Percentiles rank a stretch among this genome's conserved stretches.
These are phyloP conservation scores for Limonium bicolor DNA, from an alignment of 148 eudicot species.

Conservation along the genomic window DNA sequence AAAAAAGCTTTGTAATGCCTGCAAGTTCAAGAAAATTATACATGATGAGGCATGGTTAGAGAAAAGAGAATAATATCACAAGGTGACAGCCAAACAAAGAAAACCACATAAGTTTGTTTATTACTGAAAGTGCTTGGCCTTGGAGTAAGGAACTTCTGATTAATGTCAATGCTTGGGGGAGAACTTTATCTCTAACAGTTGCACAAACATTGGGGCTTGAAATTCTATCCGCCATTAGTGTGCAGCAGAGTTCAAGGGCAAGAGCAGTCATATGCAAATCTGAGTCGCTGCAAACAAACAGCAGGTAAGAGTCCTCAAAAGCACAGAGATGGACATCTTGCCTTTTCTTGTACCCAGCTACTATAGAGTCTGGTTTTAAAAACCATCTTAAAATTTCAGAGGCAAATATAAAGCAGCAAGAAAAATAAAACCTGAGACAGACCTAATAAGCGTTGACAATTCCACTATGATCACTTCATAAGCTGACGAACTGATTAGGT, in stretches of 20 bases:
- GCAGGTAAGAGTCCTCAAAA: no score
- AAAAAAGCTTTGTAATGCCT: conserved; percentile 87
- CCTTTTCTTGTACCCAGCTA: no score
- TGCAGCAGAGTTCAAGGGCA: conserved; percentile 88
- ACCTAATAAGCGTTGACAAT: conserved; percentile 92
- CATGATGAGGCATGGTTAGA: conserved; percentile 7
- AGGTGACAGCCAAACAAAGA: conserved; percentile 2
- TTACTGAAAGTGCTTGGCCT: conserved; percentile 95
- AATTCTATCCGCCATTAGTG: conserved; percentile 80
- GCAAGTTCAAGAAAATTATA: no score
- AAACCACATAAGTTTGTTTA: not conserved
- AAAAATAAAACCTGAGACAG: conserved; percentile 2
- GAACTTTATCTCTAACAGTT: conserved; percentile 85
- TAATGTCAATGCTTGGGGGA: conserved; percentile 87
- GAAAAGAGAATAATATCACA: not conserved
- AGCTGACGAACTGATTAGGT: conserved; percentile 77
- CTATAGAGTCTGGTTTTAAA: no score
- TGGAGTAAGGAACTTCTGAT: conserved; percentile 87
- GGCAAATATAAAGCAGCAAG: no score
- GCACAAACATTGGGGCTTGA: conserved; percentile 60
- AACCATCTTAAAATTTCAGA: no score
- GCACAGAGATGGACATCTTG: no score
- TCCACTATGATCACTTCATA: conserved; percentile 93
- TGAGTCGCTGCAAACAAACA: conserved; percentile 55
- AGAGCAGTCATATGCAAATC: conserved; percentile 98